A percentile compares a stretch with the other conserved stretches of the same genome.
phyloP scores from a whole-genome alignment of 2,329 filamentous ascomycete genomes.

The Colletotrichum liriopes region DNA sequence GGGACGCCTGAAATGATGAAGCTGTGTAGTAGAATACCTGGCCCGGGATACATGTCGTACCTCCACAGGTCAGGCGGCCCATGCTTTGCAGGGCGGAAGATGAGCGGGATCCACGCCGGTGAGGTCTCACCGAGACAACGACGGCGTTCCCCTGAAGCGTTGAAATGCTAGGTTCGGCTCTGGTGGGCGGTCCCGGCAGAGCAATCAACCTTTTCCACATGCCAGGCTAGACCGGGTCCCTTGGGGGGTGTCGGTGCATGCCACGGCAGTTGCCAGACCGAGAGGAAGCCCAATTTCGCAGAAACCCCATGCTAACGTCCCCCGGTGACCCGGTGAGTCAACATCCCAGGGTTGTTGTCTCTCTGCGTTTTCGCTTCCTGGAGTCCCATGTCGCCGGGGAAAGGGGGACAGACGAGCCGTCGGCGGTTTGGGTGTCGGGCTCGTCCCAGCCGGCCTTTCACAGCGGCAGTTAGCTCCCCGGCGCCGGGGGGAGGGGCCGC shows the following conservation, averaged over 20 bases:
- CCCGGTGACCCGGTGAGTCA: slow-evolving; percentile 37
- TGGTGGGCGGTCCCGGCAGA: not conserved
- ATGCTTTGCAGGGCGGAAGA: slow-evolving; percentile 27
- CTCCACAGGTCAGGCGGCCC: slow-evolving; percentile 9
- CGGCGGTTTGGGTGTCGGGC: slow-evolving; percentile 14
- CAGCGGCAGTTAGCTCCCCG: slow-evolving; percentile 11
- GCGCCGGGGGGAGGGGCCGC: not conserved
- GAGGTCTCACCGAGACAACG: slow-evolving; percentile 39
- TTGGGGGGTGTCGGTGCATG: slow-evolving; percentile 13
- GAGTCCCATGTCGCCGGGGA: slow-evolving; percentile 27
- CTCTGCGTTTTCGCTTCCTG: slow-evolving; percentile 7
- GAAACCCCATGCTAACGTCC: slow-evolving; percentile 1
- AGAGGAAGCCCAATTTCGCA: slow-evolving; percentile 23
- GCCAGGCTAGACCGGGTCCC: slow-evolving; percentile 9
- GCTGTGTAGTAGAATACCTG: slow-evolving; percentile 7
- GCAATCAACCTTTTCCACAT: not conserved
- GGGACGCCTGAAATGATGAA: slow-evolving; percentile 30
- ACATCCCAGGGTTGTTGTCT: slow-evolving; percentile 21
- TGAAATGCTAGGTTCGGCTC: not conserved
- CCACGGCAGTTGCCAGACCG: slow-evolving; percentile 29
- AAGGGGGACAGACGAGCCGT: slow-evolving; percentile 25
- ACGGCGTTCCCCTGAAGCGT: not conserved
- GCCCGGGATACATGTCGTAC: slow-evolving; percentile 1
- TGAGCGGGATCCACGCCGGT: slow-evolving; percentile 25
- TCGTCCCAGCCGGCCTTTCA: slow-evolving; percentile 8